These are phyloP conservation scores for Boletus tylopilopsis DNA, from an alignment of 768 basidiomycete species.

Conservation along the genomic window DNA sequence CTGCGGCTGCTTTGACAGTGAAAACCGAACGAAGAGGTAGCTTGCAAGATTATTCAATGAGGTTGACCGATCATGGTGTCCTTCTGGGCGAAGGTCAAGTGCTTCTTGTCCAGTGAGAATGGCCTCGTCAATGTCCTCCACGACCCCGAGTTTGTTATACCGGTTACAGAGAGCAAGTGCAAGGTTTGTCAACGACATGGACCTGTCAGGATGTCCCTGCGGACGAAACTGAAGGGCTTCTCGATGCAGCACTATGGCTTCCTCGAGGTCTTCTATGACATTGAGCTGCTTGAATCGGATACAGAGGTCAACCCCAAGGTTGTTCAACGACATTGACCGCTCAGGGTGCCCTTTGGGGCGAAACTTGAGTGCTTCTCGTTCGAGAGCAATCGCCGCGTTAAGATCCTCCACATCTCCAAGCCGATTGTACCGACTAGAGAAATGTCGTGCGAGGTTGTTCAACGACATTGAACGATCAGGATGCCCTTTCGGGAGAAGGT, in stretches of 20 bases:
- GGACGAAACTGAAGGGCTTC: no score
- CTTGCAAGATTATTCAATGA: background rate
- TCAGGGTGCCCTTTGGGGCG: no score
- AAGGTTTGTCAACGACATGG: background rate
- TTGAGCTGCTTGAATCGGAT: no score
- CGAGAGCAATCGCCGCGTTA: no score
- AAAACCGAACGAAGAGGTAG: background rate
- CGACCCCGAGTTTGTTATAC: background rate
- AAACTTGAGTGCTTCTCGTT: no score
- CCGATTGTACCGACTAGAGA: background rate
- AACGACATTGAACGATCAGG: background rate
- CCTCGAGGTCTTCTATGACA: no score
- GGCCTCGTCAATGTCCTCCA: background rate
- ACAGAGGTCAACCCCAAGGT: no score
- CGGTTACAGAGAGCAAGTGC: background rate
- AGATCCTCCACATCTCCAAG: no score
- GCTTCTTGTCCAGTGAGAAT: background rate
- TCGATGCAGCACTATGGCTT: no score
- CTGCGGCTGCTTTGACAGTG: no score
- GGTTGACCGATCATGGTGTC: background rate
- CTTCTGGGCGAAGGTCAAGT: background rate
- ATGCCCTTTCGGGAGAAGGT: background rate
- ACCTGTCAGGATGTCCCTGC: background rate
- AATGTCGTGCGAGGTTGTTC: background rate
- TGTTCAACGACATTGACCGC: no score